Evolutionary conservation across 2,329 filamentous ascomycete species (phyloP).

Genomic region (Fusarium anguioides): DNA sequence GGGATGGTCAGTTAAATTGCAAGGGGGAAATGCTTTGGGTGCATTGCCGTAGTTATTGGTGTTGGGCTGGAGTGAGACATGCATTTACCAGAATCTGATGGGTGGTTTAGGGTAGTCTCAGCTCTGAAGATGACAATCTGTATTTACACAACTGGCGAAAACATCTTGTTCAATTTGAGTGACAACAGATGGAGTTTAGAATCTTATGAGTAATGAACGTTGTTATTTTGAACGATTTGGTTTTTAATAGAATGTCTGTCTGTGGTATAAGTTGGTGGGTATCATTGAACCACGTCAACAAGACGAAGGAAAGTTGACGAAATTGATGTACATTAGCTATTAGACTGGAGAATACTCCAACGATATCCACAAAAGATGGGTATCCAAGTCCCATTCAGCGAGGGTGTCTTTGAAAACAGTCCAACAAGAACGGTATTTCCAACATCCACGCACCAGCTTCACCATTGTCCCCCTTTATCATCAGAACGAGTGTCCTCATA

Average conservation of each 20-base stretch:
- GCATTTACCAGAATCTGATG: not conserved
- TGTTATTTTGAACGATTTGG: not conserved
- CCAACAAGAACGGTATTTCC: not conserved
- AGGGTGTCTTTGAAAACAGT: slow-evolving; percentile 37
- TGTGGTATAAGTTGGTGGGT: not conserved
- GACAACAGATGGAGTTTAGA: no score
- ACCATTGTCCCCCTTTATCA: not conserved
- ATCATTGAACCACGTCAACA: not conserved
- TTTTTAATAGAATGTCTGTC: not conserved
- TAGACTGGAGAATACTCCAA: not conserved
- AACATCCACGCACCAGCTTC: not conserved
- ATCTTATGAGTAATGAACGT: not conserved
- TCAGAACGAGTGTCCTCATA: not conserved
- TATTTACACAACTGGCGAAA: not conserved
- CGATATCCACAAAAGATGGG: slow-evolving; percentile 7
- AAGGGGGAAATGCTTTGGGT: not conserved
- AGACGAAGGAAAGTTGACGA: not conserved
- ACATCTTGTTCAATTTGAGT: no score
- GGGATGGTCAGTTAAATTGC: not conserved
- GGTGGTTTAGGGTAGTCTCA: slow-evolving; percentile 8
- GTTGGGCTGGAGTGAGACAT: slow-evolving; percentile 3
- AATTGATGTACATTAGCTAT: slow-evolving; percentile 28
- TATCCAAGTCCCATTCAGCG: slow-evolving; percentile 35
- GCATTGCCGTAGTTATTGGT: not conserved
- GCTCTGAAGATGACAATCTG: not conserved